phyloP scores from a whole-genome alignment of 2,329 filamentous ascomycete species.

The Teratosphaeria zuluensis region DNA sequence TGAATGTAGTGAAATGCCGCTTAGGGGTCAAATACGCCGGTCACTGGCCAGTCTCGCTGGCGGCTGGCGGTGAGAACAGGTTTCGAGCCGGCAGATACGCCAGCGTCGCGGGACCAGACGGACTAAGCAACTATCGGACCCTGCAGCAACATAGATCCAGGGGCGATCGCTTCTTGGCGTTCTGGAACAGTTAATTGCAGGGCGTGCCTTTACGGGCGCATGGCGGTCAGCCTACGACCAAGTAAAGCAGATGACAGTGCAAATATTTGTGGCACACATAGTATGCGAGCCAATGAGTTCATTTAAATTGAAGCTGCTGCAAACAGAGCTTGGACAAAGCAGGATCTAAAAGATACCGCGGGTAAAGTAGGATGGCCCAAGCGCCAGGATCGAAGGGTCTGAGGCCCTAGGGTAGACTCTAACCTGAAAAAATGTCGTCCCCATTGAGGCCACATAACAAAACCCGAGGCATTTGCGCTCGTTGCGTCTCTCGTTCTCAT shows the following conservation, averaged over 20 bases:
- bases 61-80: background rate
- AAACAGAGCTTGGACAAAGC: background rate
- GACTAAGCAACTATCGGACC: background rate
- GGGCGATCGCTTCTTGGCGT: background rate
- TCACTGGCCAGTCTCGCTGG: no score
- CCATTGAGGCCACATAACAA: background rate
- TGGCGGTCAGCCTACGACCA: background rate
- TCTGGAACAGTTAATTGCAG: background rate
- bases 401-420: background rate
- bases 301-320: background rate
- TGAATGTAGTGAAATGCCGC: background rate
- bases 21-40: background rate
- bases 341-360: background rate
- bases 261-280: background rate
- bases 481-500: background rate
- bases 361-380: background rate
- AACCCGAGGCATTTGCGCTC: background rate
- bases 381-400: background rate
- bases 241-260: background rate
- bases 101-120: background rate
- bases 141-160: background rate
- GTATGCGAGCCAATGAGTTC: background rate
- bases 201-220: background rate
- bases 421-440: background rate
- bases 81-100: background rate